A percentile compares a stretch with the other conserved stretches of the same genome.
phyloP scores from a whole-genome alignment of 257 asterid species.

The Solanum bulbocastanum region DNA sequence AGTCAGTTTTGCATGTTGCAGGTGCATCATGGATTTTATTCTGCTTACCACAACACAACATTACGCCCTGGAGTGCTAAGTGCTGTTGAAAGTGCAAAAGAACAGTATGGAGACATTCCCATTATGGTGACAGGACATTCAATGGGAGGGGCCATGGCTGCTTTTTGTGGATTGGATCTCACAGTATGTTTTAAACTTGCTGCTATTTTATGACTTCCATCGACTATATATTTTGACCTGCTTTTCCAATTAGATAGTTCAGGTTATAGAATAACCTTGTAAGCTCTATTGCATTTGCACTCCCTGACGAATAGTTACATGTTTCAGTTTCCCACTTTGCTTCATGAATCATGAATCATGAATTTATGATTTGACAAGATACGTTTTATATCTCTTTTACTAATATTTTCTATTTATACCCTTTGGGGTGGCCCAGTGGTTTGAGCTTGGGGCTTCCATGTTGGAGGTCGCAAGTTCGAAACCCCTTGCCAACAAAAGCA shows the following conservation, averaged over 20 bases:
- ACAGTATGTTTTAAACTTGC: conserved; percentile 25
- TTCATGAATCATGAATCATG: background rate
- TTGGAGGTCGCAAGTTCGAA: too few species aligned
- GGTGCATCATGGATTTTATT: conserved; percentile 97
- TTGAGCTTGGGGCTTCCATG: too few species aligned
- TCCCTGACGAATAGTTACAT: background rate
- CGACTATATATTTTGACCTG: background rate
- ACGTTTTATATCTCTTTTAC: background rate
- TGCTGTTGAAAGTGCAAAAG: conserved; percentile 51
- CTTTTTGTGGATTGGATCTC: conserved; percentile 89
- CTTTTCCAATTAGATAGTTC: background rate
- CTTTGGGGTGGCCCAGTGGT: too few species aligned
- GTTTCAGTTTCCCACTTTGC: background rate
- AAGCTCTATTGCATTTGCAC: background rate
- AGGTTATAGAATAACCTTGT: background rate
- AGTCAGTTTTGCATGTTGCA: conserved; percentile 12
- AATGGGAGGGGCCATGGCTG: conserved; percentile 99
- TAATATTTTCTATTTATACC: background rate
- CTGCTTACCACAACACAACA: conserved; percentile 84
- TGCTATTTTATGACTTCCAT: conserved; percentile 3
- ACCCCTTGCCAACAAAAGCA: too few species aligned
- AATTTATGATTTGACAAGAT: background rate
- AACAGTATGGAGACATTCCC: conserved; percentile 48
- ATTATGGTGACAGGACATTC: conserved; percentile 92
- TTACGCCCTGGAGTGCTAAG: conserved; percentile 65